Base-by-base conservation (phyloP, 176 grass and related monocot genomes). In the Cenchrus fungigraminus region DNA sequence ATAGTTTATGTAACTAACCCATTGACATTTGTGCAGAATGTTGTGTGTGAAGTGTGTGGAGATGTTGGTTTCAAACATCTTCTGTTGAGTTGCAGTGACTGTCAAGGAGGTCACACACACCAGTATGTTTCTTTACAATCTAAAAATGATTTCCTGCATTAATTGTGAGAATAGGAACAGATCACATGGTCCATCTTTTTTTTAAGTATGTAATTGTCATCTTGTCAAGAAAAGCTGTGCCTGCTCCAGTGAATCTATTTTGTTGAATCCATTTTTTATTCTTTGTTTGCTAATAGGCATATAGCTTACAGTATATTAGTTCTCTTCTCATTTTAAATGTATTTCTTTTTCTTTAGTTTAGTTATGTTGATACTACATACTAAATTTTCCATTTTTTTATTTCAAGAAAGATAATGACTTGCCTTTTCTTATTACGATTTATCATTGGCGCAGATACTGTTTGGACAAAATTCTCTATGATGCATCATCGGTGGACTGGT, bases 21-120 rank as follows among this genome's bases (percentile, higher is more conserved):
- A 58, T 59, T 68, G 20, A 16, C 53, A 45, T 80, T 85, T 59
- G n/a, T 81, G 77, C 87, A 89, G 87, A 51, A 11, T 49, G 59
- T 15, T 68, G 70, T 89, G 29, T 85, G 87, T 51, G 87, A 76
- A 67, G 64, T 60, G 5, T 89, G 82, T 69, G 82, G 87, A 80
- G 31, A 43, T 85, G 16, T 76, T 80, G 87, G 87, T 62, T 52
- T 7, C 50, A 37, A 44, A 85, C 1, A 68, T 29, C 87, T 89
- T 59, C 53, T 89, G 14, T 15, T 89, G 68, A 32, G 69, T 69
- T 89, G 87, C 53, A 11, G 25, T 61, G 77, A 53, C 52, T 89
- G 82, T 77, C 44, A 75, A 15, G 55, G 46, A 79, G 19, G 29
- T 60, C 5, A 20, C 5, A 13, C 9, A 9, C 87, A 89, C 61